A percentile compares a stretch with the other conserved stretches of the same genome.
Evolutionary conservation across 75 land plant genomes (phyloP).

Genomic region (Ceratopteris richardii): DNA sequence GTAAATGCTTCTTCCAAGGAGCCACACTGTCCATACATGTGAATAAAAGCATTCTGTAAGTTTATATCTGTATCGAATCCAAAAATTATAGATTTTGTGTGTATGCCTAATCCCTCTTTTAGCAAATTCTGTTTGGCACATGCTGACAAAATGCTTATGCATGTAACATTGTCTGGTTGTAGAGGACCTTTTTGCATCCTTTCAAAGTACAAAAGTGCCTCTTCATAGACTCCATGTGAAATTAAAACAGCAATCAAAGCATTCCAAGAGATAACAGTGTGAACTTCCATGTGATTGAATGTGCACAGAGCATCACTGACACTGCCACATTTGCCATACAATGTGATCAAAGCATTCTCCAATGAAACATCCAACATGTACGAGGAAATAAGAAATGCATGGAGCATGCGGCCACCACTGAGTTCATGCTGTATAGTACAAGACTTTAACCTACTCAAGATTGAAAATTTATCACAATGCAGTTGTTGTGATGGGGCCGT

Average conservation of each 20-base stretch:
- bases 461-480: too few species aligned
- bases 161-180: slow-evolving; percentile 31
- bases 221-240: neutral
- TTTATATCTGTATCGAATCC: slow-evolving; percentile 25
- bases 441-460: too few species aligned
- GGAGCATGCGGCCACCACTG: too few species aligned
- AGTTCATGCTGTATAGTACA: too few species aligned
- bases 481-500: too few species aligned
- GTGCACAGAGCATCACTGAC: too few species aligned
- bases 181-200: slow-evolving; percentile 24
- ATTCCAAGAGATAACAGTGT: slow-evolving; percentile 12
- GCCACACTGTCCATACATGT: slow-evolving; percentile 26
- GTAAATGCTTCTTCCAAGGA: slow-evolving; percentile 15
- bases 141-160: slow-evolving; percentile 20
- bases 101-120: slow-evolving; percentile 23
- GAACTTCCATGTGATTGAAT: too few species aligned
- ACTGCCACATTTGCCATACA: too few species aligned
- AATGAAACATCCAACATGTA: too few species aligned
- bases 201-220: slow-evolving; percentile 27
- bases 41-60: slow-evolving; percentile 23
- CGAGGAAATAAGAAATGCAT: too few species aligned
- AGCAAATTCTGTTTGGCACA: slow-evolving; percentile 12
- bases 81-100: slow-evolving; percentile 18
- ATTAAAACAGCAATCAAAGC: slow-evolving; percentile 7
- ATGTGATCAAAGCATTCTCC: too few species aligned